Evolutionary conservation across 208 protist genomes (phyloP).

Genomic region (Leishmania tropica): DNA sequence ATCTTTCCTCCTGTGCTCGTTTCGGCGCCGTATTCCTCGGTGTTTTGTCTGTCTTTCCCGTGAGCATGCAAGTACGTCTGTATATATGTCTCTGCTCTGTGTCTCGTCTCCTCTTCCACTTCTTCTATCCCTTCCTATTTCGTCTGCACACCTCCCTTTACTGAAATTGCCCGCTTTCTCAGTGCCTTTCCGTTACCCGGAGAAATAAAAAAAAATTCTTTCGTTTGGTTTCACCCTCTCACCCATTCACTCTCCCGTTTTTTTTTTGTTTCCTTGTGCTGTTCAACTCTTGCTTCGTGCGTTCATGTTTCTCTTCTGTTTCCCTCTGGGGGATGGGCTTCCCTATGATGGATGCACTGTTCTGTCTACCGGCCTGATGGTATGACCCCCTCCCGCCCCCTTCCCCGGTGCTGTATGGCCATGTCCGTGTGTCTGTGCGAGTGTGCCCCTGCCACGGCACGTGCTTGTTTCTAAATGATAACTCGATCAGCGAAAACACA

Average conservation of each 20-base stretch:
- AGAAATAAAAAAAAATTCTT: too few relatives aligned
- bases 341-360: background rate
- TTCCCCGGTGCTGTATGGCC: background rate
- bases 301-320: background rate
- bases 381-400: background rate
- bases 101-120: background rate
- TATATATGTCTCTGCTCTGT: background rate
- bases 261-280: background rate
- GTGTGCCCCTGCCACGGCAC: background rate
- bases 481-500: background rate
- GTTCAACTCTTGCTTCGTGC: background rate
- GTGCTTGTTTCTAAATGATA: background rate
- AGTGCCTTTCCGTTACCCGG: background rate
- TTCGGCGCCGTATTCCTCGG: background rate
- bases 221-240: background rate
- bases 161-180: background rate
- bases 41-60: background rate
- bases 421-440: background rate
- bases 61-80: background rate
- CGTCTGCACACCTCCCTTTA: background rate
- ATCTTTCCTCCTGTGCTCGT: background rate
- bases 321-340: too few relatives aligned
- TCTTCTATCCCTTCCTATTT: too few relatives aligned
- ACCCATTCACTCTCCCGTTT: background rate
- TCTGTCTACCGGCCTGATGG: background rate